These are phyloP conservation scores for Puccinia horiana DNA, from an alignment of 1,284 basidiomycete species.

Conservation along the genomic window DNA sequence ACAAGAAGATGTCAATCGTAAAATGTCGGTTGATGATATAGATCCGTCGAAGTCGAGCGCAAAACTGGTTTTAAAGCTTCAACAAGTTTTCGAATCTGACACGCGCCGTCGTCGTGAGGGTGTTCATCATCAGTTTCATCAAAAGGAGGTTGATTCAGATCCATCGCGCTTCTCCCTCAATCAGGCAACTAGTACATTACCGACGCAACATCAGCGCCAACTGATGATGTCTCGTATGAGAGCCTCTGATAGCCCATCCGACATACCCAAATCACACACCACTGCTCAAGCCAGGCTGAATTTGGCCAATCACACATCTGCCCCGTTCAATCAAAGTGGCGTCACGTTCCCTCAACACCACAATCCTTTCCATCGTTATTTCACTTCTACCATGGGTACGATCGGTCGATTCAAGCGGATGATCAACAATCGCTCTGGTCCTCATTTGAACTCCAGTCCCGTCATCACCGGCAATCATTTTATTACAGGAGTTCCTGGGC, in stretches of 20 bases:
- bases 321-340: constrained; percentile 8
- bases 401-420: constrained; percentile 55
- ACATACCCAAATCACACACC: constrained; percentile 9
- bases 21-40: not conserved
- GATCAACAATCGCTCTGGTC: constrained; percentile 50
- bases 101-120: constrained; percentile 13
- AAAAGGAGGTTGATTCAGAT: constrained; percentile 12
- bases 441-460: not conserved
- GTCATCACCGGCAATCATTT: constrained; percentile 10
- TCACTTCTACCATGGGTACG: constrained; percentile 54
- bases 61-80: constrained; percentile 16
- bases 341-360: constrained; percentile 50
- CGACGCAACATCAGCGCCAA: not conserved
- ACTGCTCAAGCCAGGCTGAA: constrained; percentile 3
- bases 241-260: not conserved
- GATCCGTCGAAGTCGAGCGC: not conserved
- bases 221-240: constrained; percentile 21
- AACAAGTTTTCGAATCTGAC: constrained; percentile 14
- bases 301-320: constrained; percentile 17
- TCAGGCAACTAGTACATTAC: constrained; percentile 3
- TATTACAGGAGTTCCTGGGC: not conserved
- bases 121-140: not conserved
- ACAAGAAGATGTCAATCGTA: not conserved
- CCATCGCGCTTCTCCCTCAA: constrained; percentile 7
- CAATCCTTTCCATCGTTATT: constrained; percentile 52